These are phyloP conservation scores for Grosmannia penicillata DNA, from an alignment of 2,329 filamentous ascomycete genomes.

Conservation along the genomic window DNA sequence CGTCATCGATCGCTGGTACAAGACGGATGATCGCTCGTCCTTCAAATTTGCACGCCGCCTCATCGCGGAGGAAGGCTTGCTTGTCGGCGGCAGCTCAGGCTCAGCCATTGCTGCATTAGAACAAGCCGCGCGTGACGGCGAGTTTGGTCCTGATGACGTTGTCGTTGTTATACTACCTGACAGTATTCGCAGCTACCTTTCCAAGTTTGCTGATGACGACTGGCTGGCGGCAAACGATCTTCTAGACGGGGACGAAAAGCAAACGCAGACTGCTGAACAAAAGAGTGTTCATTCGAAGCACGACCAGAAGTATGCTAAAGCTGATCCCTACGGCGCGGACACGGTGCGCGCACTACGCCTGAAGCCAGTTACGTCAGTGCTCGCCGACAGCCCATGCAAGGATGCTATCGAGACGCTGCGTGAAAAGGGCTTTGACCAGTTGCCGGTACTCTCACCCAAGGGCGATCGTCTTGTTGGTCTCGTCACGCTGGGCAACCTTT, in stretches of 20 bases:
- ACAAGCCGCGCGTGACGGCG: slow-evolving; percentile 59
- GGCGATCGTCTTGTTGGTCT: slow-evolving; percentile 70
- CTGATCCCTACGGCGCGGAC: slow-evolving; percentile 62
- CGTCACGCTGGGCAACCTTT: slow-evolving; percentile 85
- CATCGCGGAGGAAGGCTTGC: slow-evolving; percentile 84
- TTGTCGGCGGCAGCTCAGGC: slow-evolving; percentile 87
- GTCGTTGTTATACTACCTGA: slow-evolving; percentile 88
- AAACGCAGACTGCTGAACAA: slow-evolving; percentile 11
- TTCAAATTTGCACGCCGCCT: slow-evolving; percentile 81
- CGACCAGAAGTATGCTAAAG: too few relatives aligned
- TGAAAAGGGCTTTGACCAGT: slow-evolving; percentile 94
- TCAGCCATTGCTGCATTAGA: slow-evolving; percentile 77
- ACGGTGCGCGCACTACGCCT: slow-evolving; percentile 73
- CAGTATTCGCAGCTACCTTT: slow-evolving; percentile 92
- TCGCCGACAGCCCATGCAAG: slow-evolving; percentile 54
- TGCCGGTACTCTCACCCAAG: slow-evolving; percentile 66
- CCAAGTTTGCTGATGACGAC: slow-evolving; percentile 97
- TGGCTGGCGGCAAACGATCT: slow-evolving; percentile 97
- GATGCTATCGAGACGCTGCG: slow-evolving; percentile 96
- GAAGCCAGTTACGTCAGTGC: slow-evolving; percentile 83
- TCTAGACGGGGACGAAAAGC: slow-evolving; percentile 33
- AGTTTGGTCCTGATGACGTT: slow-evolving; percentile 69
- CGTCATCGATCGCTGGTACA: slow-evolving; percentile 88
- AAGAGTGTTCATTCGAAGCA: too few relatives aligned
- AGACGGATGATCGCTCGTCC: slow-evolving; percentile 85